phyloP scores from a whole-genome alignment of 2,329 filamentous ascomycete genomes.

The Cordyceps farinosa region DNA sequence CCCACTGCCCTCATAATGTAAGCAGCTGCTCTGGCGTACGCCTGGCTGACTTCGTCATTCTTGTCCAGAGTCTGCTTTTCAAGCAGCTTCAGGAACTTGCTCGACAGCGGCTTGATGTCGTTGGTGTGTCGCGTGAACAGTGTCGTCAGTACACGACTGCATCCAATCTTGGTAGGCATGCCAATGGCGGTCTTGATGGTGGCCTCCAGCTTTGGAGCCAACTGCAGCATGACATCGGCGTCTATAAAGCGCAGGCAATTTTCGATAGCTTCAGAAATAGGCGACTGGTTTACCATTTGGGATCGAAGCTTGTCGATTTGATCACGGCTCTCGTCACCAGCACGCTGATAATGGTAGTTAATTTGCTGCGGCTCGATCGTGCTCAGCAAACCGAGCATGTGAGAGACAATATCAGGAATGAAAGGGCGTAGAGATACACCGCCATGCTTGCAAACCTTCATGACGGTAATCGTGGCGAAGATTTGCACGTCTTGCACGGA shows the following conservation, averaged over 20 bases:
- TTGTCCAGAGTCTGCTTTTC: slow-evolving; percentile 82
- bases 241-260: slow-evolving; percentile 83
- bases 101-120: slow-evolving; percentile 71
- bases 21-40: slow-evolving; percentile 81
- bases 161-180: slow-evolving; percentile 90
- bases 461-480: slow-evolving; percentile 77
- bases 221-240: slow-evolving; percentile 67
- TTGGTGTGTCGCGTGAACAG: slow-evolving; percentile 76
- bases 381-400: slow-evolving; percentile 77
- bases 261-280: slow-evolving; percentile 89
- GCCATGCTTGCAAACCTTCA: slow-evolving; percentile 87
- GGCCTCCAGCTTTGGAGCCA: slow-evolving; percentile 69
- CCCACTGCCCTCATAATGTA: slow-evolving; percentile 68
- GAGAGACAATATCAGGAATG: slow-evolving; percentile 75
- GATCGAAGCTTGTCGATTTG: slow-evolving; percentile 86
- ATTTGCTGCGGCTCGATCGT: slow-evolving; percentile 84
- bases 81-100: slow-evolving; percentile 71
- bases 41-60: slow-evolving; percentile 89
- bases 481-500: slow-evolving; percentile 81
- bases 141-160: slow-evolving; percentile 77
- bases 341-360: slow-evolving; percentile 90
- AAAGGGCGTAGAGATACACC: slow-evolving; percentile 76
- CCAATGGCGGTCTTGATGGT: slow-evolving; percentile 84
- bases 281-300: slow-evolving; percentile 76
- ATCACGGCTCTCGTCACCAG: slow-evolving; percentile 80